These are phyloP conservation scores for Leersia perrieri DNA, from an alignment of 176 grass and related monocot genomes.

Conservation along the genomic window DNA sequence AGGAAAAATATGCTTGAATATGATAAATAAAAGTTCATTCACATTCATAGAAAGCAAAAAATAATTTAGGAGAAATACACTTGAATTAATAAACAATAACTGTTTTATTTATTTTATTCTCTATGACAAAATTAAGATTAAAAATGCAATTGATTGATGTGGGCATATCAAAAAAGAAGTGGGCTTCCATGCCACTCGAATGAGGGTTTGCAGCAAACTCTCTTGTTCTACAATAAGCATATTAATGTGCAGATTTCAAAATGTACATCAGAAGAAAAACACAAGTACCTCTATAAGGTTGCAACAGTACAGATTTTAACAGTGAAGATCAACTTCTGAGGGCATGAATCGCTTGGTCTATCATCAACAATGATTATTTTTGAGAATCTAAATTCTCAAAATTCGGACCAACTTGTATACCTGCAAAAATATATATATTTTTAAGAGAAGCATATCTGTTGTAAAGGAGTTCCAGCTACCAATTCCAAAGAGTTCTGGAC, in stretches of 20 bases:
- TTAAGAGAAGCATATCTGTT: conserved; percentile 18
- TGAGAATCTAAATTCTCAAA: conserved; percentile 57
- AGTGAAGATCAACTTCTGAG: not conserved
- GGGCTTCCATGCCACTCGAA: not conserved
- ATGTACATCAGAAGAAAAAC: not conserved
- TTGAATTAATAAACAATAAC: not conserved
- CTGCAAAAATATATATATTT: conserved; percentile 41
- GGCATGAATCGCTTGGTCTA: not conserved
- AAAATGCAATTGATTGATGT: not conserved
- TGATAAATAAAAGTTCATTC: not conserved
- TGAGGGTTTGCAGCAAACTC: not conserved
- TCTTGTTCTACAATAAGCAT: not conserved
- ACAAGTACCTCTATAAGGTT: not conserved
- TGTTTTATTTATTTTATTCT: not conserved
- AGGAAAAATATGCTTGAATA: not conserved
- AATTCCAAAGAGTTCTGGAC: not conserved
- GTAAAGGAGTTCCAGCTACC: not conserved
- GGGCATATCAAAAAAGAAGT: not conserved
- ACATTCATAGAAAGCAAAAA: not conserved
- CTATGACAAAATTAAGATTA: not conserved
- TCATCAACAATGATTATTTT: conserved; percentile 1
- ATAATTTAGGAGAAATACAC: not conserved
- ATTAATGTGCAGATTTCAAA: not conserved
- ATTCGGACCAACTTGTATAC: conserved; percentile 86
- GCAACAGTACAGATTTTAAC: not conserved